A percentile compares a stretch with the other conserved stretches of the same genome.
phyloP scores from a whole-genome alignment of 1,139 yeast species.

The Blastobotrys niveus region DNA sequence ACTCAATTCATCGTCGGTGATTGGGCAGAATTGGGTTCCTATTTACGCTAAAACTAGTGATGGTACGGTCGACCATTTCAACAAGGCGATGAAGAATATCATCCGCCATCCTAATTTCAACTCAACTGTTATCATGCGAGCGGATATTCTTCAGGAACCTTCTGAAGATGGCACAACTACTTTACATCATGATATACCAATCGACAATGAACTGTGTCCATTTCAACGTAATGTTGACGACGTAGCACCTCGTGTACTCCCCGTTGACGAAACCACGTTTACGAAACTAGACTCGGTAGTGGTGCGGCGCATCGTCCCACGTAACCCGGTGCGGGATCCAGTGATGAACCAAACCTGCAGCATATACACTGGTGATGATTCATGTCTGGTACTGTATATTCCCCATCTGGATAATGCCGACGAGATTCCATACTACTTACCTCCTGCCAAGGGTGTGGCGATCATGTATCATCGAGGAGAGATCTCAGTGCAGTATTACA shows the following conservation, averaged over 20 bases:
- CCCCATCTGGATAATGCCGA: constrained; percentile 63
- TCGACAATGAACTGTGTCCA: constrained; percentile 22
- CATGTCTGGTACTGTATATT: constrained; percentile 57
- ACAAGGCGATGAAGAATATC: constrained; percentile 71
- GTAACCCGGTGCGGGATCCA: constrained; percentile 82
- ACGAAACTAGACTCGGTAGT: constrained; percentile 42
- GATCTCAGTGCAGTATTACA: constrained; percentile 79
- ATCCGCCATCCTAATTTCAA: constrained; percentile 85
- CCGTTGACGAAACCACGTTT: constrained; percentile 39
- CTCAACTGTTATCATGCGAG: constrained; percentile 83
- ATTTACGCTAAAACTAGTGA: constrained; percentile 29
- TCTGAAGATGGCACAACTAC: no score
- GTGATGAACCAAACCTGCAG: constrained; percentile 82
- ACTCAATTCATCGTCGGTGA: constrained; percentile 38
- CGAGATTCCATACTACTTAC: constrained; percentile 81
- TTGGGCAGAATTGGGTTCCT: constrained; percentile 62
- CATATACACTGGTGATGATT: constrained; percentile 35
- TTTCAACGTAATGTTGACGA: constrained; percentile 48
- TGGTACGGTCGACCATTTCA: constrained; percentile 47
- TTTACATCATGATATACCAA: constrained; percentile 34
- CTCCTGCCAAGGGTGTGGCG: constrained; percentile 78
- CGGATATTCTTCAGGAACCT: constrained; percentile 67
- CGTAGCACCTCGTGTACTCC: constrained; percentile 41
- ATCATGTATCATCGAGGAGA: constrained; percentile 47
- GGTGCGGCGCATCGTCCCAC: constrained; percentile 76